Conservation (phyloP, 345 rosid species). For the Brassica napus region DNA sequence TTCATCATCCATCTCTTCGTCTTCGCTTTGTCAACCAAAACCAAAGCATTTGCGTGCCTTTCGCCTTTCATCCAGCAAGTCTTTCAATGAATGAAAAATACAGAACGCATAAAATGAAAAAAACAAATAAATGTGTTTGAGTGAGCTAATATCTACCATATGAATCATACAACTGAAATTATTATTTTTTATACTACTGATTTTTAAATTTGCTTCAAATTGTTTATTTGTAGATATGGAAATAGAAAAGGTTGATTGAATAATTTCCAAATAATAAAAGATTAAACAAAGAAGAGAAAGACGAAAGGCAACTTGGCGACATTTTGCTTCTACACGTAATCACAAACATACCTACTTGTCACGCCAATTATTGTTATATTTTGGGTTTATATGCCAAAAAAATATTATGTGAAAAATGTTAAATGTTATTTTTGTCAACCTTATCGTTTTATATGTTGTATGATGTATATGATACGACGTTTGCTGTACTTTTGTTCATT, state of each 20-base stretch:
- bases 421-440: neutral
- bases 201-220: neutral
- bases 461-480: slow-evolving; percentile 27
- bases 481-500: neutral
- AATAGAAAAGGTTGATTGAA: neutral
- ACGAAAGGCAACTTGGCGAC: slow-evolving; percentile 23
- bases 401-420: neutral
- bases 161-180: neutral
- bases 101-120: neutral
- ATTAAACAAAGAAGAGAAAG: slow-evolving; percentile 4
- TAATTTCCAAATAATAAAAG: neutral
- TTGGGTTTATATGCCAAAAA: slow-evolving; percentile 8
- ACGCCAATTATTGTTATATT: slow-evolving; percentile 32
- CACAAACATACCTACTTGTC: neutral
- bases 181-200: no score
- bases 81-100: neutral
- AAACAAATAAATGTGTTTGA: neutral
- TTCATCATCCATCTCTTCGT: slow-evolving; percentile 1
- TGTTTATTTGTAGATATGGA: neutral
- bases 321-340: slow-evolving; percentile 34
- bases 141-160: neutral
- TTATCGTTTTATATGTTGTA: slow-evolving; percentile 31
- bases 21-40: slow-evolving; percentile 20
- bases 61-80: neutral
- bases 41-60: slow-evolving; percentile 4